Evolutionary conservation across 257 asterid genomes (phyloP).

Genomic region (Cinchona pubescens): DNA sequence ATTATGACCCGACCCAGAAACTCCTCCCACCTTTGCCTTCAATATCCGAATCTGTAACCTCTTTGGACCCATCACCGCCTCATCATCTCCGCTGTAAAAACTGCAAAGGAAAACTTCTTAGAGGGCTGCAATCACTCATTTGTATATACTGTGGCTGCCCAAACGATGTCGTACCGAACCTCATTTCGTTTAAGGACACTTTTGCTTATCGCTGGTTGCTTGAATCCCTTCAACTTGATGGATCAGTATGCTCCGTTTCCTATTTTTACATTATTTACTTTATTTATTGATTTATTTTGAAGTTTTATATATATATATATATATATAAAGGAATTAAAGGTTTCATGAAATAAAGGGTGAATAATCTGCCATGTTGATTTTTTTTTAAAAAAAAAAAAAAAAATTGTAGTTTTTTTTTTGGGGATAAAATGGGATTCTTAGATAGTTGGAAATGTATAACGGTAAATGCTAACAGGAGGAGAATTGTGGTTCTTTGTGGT

Average conservation of each 20-base stretch:
- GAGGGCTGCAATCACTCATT: conserved; percentile 64
- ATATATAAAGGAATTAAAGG: background rate
- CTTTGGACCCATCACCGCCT: conserved; percentile 55
- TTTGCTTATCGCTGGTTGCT: conserved; percentile 69
- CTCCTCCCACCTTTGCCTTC: conserved; percentile 56
- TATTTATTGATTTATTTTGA: background rate
- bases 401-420: background rate
- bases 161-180: conserved; percentile 48
- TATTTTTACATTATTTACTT: background rate
- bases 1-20: conserved; percentile 54
- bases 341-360: background rate
- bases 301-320: too few species aligned
- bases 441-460: background rate
- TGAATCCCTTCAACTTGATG: conserved; percentile 69
- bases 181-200: conserved; percentile 58
- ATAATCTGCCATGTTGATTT: background rate
- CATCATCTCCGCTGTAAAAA: conserved; percentile 60
- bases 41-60: conserved; percentile 58
- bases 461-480: background rate
- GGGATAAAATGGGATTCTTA: background rate
- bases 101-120: conserved; percentile 71
- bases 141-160: conserved; percentile 71
- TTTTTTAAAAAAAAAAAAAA: too few species aligned
- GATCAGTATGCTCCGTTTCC: conserved; percentile 65
- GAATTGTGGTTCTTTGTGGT: background rate